Evolutionary conservation across 139 green algal genomes (phyloP).

Genomic region (Chlorella sp.): DNA sequence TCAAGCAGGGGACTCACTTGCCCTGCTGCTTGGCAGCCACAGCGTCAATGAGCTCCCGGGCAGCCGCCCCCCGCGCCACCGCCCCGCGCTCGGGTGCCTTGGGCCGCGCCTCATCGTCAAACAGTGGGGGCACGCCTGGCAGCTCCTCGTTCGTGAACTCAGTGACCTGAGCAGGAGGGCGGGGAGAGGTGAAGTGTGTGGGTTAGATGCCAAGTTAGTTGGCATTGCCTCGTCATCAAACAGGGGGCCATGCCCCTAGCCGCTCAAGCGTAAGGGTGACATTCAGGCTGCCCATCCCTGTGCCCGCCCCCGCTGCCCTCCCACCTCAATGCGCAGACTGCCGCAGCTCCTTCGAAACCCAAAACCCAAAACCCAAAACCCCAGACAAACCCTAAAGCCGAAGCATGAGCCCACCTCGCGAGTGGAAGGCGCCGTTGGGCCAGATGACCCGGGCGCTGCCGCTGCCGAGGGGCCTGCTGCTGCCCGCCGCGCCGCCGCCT

Average conservation of each 20-base stretch:
- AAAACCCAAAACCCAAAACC: too few species aligned
- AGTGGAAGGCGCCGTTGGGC: neutral
- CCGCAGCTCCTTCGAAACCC: neutral
- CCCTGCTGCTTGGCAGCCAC: slow-evolving; percentile 25
- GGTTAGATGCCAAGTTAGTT: too few species aligned
- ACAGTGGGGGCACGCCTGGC: slow-evolving; percentile 64
- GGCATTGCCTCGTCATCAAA: too few species aligned
- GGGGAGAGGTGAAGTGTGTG: too few species aligned
- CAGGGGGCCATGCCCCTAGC: too few species aligned
- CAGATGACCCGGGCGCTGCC: slow-evolving; percentile 9
- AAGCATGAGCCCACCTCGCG: slow-evolving; percentile 54
- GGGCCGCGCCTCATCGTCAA: slow-evolving; percentile 61
- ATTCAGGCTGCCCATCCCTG: too few species aligned
- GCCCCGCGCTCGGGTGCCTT: slow-evolving; percentile 43
- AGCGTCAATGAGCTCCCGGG: neutral
- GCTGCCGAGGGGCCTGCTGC: neutral
- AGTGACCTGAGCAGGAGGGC: neutral
- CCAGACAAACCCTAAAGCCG: too few species aligned
- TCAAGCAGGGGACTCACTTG: slow-evolving; percentile 5
- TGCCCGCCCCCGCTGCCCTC: too few species aligned
- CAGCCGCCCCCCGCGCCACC: neutral
- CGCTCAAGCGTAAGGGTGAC: too few species aligned
- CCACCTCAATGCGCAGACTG: neutral
- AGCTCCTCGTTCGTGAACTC: slow-evolving; percentile 43
- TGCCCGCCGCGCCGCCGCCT: slow-evolving; percentile 46